Base-by-base conservation (phyloP, 305 asterid species). In the Coffea humblotiana region DNA sequence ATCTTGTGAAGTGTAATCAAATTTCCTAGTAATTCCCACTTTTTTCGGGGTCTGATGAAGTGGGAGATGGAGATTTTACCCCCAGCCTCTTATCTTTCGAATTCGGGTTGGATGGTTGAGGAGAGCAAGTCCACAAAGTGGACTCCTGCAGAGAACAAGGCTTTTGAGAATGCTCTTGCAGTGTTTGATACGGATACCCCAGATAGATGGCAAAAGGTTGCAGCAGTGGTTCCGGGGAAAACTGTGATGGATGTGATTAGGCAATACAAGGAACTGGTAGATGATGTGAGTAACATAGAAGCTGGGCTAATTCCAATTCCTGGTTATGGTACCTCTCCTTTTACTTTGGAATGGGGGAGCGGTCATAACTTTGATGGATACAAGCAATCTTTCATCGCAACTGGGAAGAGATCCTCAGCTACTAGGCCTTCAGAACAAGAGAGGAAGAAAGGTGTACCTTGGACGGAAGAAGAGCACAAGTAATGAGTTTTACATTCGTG, bases 381-480 rank as follows among this genome's bases (percentile, higher is more conserved):
- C 16, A 87, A 84, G 63, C 98, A 87, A 2, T 82, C 93, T 48
- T 88, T 83, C 78, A 83, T 71, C 16, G 75, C 76, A 40, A 89
- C 89, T 5, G 91, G 88, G 49, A 84, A 91, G 84, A 88, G 88
- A 75, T 77, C 92, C 27, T 78, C 89, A 27, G 54, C 89, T 6
- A 73, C 74, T 29, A 75, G 97, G 79, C 89, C 97, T 18, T 71
- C 87, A 2, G 98, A 94, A 15, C 98, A 91, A 45, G 99, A 96
- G 78, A 87, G 98, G 82, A 96, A 96, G 77, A 95, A 93, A 87
- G 99, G 99, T 6, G 91, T 94, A 37, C 98, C 98, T 3, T 94
- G 98, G 98, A 94, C 98, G 1, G 97, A 94, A 82, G 97, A 95
- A 68, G 99, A 95, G 81, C 98, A 95, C 77, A 95, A 87, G 99